Conservation (phyloP, 495 filamentous ascomycete genomes). For the Xylaria acuta region DNA sequence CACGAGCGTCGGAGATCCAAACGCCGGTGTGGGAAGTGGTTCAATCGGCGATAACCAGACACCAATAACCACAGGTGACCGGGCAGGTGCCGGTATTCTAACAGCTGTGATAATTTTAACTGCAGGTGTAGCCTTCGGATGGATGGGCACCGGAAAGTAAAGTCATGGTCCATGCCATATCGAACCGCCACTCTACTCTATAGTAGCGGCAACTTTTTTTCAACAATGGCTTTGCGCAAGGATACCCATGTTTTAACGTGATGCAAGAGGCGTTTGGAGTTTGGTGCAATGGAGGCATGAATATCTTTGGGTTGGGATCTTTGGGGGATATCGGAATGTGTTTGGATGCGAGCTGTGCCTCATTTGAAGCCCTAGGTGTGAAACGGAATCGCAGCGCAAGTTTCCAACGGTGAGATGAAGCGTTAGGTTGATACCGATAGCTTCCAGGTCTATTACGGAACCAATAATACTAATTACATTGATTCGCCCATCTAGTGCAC, state of each 20-base stretch:
- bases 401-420: not conserved
- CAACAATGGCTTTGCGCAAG: slow-evolving; percentile 2
- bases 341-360: not conserved
- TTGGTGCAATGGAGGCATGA: not conserved
- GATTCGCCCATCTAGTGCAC: not conserved
- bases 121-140: slow-evolving; percentile 36
- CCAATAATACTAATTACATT: not conserved
- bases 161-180: not conserved
- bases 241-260: slow-evolving; percentile 13
- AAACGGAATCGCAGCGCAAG: not conserved
- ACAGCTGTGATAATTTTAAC: slow-evolving; percentile 51
- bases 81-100: slow-evolving; percentile 62
- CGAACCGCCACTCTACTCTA: not conserved
- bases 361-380: not conserved
- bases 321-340: not conserved
- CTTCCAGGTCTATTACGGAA: not conserved
- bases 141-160: slow-evolving; percentile 36
- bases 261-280: not conserved
- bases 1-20: slow-evolving; percentile 64
- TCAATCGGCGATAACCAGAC: slow-evolving; percentile 32
- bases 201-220: not conserved
- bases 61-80: slow-evolving; percentile 58
- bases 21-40: slow-evolving; percentile 55
- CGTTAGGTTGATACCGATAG: not conserved
- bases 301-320: not conserved